phyloP scores from a whole-genome alignment of 768 basidiomycete species.

The Tylopilus rubrobrunneus region DNA sequence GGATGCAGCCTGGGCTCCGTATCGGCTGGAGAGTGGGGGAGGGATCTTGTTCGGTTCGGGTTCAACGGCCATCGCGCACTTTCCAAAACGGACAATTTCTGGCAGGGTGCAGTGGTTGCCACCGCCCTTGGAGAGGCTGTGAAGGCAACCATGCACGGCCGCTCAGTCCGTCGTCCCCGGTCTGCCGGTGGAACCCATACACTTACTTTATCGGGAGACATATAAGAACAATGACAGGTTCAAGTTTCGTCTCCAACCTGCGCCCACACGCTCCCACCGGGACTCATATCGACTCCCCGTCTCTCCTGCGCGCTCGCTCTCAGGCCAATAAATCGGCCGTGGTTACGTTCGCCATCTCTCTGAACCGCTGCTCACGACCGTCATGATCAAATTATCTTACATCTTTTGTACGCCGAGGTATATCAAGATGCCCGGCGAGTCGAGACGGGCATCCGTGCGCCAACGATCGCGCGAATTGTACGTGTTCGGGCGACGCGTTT shows the following conservation, averaged over 20 bases:
- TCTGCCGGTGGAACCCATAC: not conserved
- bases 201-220: not conserved
- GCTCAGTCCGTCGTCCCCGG: too few relatives aligned
- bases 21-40: too few relatives aligned
- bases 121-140: too few relatives aligned
- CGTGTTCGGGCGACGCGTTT: not conserved
- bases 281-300: not conserved
- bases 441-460: constrained; percentile 18
- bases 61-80: not conserved
- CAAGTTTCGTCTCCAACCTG: constrained; percentile 1
- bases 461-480: constrained; percentile 27
- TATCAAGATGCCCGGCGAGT: constrained; percentile 48
- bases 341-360: not conserved
- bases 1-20: too few relatives aligned
- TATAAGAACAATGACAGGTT: not conserved
- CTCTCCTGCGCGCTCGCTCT: not conserved
- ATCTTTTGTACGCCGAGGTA: constrained; percentile 50
- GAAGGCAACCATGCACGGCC: too few relatives aligned
- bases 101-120: too few relatives aligned
- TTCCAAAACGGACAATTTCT: not conserved
- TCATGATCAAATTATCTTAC: constrained; percentile 46
- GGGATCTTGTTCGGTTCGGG: too few relatives aligned
- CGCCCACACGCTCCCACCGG: constrained; percentile 8
- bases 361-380: not conserved
- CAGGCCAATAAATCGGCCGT: not conserved